phyloP scores from a whole-genome alignment of 2,329 filamentous ascomycete genomes.

The Fusarium musae region DNA sequence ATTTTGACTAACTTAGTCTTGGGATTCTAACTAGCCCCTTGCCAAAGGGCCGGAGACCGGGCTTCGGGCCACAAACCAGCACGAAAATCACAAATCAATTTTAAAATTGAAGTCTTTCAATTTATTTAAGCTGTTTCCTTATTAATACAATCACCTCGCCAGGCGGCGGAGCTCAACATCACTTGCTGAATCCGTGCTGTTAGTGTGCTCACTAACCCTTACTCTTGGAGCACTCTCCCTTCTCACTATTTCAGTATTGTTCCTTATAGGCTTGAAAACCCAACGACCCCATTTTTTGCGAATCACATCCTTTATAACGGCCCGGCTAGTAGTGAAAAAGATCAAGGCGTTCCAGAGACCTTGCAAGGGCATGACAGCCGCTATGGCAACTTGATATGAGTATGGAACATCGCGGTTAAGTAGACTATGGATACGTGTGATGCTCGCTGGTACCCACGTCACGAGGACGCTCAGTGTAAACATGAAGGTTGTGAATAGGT shows the following conservation, averaged over 20 bases:
- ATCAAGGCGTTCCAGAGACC: not conserved
- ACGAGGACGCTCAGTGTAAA: not conserved
- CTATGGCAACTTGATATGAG: not conserved
- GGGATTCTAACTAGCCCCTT: too few relatives aligned
- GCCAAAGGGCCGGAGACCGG: too few relatives aligned
- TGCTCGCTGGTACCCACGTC: not conserved
- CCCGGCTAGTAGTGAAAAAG: not conserved
- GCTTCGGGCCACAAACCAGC: too few relatives aligned
- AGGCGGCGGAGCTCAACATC: not conserved
- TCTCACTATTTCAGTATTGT: not conserved
- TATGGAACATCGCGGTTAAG: not conserved
- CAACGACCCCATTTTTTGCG: fast-evolving
- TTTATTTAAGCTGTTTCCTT: not conserved
- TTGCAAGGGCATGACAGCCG: not conserved
- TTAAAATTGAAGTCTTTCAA: too few relatives aligned
- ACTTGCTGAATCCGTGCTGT: not conserved
- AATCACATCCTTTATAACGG: fast-evolving
- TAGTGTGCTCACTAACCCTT: not conserved
- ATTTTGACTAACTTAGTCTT: too few relatives aligned
- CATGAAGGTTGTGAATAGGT: not conserved
- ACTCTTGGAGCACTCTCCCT: not conserved
- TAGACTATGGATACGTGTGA: not conserved
- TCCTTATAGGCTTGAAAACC: not conserved
- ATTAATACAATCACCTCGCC: not conserved
- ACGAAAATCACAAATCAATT: too few relatives aligned